Conservation (phyloP, 2,329 filamentous ascomycete genomes). For the Ramularia endophylla region DNA sequence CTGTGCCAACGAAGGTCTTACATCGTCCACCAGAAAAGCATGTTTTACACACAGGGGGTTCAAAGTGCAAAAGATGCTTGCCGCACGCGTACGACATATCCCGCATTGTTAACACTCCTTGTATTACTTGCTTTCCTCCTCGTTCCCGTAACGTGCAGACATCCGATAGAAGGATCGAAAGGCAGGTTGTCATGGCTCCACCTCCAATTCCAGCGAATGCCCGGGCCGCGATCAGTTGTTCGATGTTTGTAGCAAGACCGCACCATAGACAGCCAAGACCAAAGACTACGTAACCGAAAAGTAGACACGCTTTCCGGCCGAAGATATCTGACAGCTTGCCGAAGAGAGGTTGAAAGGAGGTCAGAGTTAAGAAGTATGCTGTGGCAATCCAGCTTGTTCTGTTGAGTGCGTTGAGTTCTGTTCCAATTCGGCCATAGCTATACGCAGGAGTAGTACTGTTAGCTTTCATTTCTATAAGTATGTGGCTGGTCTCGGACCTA, state of each 20-base stretch:
- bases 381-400: constrained; percentile 71
- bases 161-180: constrained; percentile 64
- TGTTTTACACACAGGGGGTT: no score
- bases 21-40: no score
- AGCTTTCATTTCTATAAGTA: no score
- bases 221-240: constrained; percentile 60
- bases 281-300: constrained; percentile 61
- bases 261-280: constrained; percentile 59
- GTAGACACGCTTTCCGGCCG: constrained; percentile 59
- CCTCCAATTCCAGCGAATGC: constrained; percentile 61
- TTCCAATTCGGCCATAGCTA: constrained; percentile 73
- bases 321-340: constrained; percentile 67
- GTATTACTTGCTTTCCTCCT: no score
- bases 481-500: no score
- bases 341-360: constrained; percentile 69
- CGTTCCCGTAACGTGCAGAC: constrained; percentile 63
- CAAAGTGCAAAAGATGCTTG: no score
- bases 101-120: no score
- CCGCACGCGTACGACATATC: no score
- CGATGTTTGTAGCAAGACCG: constrained; percentile 58
- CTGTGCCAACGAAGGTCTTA: no score
- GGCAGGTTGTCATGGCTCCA: constrained; percentile 65
- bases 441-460: no score
- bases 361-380: constrained; percentile 66
- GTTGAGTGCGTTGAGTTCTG: constrained; percentile 67